These are phyloP conservation scores for Solanum sitiens DNA, from an alignment of 257 asterid species.

Conservation along the genomic window DNA sequence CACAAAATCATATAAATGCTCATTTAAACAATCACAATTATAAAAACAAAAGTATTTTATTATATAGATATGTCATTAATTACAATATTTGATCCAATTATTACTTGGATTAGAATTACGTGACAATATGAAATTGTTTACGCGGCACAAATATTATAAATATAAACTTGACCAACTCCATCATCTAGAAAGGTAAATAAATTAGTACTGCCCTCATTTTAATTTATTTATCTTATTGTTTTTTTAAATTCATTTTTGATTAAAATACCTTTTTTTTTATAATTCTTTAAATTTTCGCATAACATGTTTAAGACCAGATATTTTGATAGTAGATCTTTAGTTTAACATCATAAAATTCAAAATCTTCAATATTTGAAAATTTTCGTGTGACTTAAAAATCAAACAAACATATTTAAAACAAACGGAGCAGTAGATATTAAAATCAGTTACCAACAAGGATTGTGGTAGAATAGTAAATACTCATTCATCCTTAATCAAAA, in stretches of 20 bases:
- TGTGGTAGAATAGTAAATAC: too few species aligned
- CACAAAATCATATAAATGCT: neutral
- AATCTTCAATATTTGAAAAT: neutral
- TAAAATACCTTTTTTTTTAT: neutral
- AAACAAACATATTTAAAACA: too few species aligned
- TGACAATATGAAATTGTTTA: neutral
- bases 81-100: neutral
- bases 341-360: too few species aligned
- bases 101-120: neutral
- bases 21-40: neutral
- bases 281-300: neutral
- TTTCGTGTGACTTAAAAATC: too few species aligned
- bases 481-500: too few species aligned
- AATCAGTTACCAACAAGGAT: too few species aligned
- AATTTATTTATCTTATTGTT: too few species aligned
- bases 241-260: neutral
- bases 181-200: neutral
- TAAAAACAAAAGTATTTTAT: neutral
- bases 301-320: neutral
- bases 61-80: neutral
- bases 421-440: too few species aligned
- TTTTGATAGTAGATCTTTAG: neutral
- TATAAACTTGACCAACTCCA: neutral
- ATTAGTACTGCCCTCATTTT: neutral
- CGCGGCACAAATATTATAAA: neutral